Evolutionary conservation across 2,329 filamentous ascomycete genomes (phyloP).

Genomic region (Calonectria pseudoreteaudii): DNA sequence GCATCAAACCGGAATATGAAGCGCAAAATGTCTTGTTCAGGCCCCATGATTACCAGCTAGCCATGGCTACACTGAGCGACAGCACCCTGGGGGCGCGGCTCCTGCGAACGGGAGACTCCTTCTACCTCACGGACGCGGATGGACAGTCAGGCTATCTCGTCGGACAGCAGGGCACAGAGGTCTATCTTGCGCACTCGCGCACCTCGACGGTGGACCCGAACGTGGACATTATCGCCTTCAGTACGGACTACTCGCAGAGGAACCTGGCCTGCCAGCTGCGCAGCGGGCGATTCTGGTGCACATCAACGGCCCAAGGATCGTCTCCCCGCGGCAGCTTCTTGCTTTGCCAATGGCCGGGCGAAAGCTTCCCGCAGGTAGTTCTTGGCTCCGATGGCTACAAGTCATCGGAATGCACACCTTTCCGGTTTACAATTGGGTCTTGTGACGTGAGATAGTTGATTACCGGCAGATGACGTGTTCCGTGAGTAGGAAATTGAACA

Average conservation of each 20-base stretch:
- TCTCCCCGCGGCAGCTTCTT: background rate
- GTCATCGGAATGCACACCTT: background rate
- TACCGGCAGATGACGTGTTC: background rate
- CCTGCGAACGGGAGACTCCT: background rate
- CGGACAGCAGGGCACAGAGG: background rate
- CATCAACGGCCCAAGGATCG: background rate
- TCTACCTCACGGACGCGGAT: background rate
- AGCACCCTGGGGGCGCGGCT: background rate
- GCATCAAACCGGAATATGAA: background rate
- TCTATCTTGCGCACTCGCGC: background rate
- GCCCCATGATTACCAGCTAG: background rate
- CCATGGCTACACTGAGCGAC: background rate
- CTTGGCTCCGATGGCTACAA: background rate
- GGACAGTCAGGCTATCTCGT: background rate
- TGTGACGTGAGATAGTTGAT: background rate
- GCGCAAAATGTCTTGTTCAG: background rate
- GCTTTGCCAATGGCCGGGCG: background rate
- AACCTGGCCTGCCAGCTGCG: background rate
- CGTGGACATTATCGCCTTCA: background rate
- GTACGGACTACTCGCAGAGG: background rate
- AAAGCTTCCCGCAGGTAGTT: background rate
- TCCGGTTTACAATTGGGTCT: background rate
- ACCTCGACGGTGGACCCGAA: background rate
- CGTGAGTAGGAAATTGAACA: no score
- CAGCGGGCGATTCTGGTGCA: background rate